These are phyloP conservation scores for Colletotrichum sp. DNA, from an alignment of 2,329 filamentous ascomycete genomes.

Conservation along the genomic window DNA sequence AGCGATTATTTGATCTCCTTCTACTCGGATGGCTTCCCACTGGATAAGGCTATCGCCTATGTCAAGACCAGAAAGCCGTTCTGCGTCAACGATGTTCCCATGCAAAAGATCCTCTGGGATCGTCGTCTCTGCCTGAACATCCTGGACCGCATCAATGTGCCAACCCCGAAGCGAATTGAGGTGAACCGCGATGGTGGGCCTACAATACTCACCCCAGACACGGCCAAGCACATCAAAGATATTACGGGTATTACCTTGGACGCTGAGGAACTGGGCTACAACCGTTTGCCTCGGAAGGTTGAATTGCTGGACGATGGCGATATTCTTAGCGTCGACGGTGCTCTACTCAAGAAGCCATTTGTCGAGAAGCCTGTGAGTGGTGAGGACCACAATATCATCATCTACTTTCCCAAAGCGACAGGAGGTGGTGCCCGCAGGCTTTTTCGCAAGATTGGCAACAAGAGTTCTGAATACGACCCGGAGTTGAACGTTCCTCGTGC, in stretches of 20 bases:
- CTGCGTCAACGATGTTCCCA: slow-evolving; percentile 95
- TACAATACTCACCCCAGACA: slow-evolving; percentile 75
- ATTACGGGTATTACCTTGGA: slow-evolving; percentile 79
- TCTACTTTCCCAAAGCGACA: slow-evolving; percentile 88
- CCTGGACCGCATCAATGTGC: slow-evolving; percentile 86
- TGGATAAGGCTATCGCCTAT: slow-evolving; percentile 97
- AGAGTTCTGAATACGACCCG: slow-evolving; percentile 92
- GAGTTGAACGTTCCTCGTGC: slow-evolving; percentile 78
- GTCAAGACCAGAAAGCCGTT: slow-evolving; percentile 92
- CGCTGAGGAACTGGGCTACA: slow-evolving; percentile 64
- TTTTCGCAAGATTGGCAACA: slow-evolving; percentile 98
- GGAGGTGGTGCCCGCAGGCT: slow-evolving; percentile 90
- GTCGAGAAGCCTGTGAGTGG: slow-evolving; percentile 98
- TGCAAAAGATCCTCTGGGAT: slow-evolving; percentile 98
- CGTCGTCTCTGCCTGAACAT: slow-evolving; percentile 87
- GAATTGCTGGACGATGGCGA: slow-evolving; percentile 91
- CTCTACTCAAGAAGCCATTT: slow-evolving; percentile 85
- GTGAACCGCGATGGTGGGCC: slow-evolving; percentile 94
- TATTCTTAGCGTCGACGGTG: slow-evolving; percentile 85
- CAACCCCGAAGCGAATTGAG: slow-evolving; percentile 86
- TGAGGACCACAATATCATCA: slow-evolving; percentile 98
- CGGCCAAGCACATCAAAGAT: slow-evolving; percentile 80
- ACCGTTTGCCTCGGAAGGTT: slow-evolving; percentile 66
- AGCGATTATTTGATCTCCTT: slow-evolving; percentile 96
- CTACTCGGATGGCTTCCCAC: slow-evolving; percentile 95